Evolutionary conservation across 2,329 filamentous ascomycete genomes (phyloP).

Genomic region (Ilyonectria mors-panacis): DNA sequence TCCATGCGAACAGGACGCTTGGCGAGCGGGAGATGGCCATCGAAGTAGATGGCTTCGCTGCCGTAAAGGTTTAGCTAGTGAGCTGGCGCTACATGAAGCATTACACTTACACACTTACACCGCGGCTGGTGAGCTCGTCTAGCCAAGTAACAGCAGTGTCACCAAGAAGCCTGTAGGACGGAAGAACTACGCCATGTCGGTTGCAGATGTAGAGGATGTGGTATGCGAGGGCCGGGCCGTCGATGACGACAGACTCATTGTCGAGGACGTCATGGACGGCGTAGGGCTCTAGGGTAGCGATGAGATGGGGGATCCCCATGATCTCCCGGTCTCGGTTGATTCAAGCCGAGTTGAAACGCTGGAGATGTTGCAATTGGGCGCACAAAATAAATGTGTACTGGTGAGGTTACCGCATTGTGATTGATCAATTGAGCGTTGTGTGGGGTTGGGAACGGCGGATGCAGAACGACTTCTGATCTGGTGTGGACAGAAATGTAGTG

Average conservation of each 20-base stretch:
- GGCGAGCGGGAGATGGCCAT: constrained; percentile 80
- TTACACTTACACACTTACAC: constrained; percentile 72
- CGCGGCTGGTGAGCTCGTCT: constrained; percentile 66
- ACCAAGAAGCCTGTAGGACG: constrained; percentile 76
- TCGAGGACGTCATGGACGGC: constrained; percentile 60
- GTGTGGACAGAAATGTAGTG: too few species aligned
- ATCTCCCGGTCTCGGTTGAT: not conserved
- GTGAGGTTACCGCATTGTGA: not conserved
- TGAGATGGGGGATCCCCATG: constrained; percentile 75
- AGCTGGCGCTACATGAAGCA: not conserved
- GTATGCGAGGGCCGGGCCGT: constrained; percentile 86
- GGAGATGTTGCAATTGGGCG: not conserved
- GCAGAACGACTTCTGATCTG: not conserved
- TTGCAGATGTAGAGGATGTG: constrained; percentile 74
- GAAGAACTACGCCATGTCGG: constrained; percentile 66
- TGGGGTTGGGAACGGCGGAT: constrained; percentile 17
- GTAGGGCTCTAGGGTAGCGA: constrained; percentile 67
- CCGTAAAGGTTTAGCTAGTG: constrained; percentile 14
- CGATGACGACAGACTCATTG: constrained; percentile 69
- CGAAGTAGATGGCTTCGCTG: constrained; percentile 81
- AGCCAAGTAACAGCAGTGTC: constrained; percentile 74
- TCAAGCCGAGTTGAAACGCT: not conserved
- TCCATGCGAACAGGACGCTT: constrained; percentile 76
- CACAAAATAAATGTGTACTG: not conserved
- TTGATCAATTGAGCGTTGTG: constrained; percentile 17